A percentile compares a stretch with the other conserved stretches of the same genome.
phyloP scores from a whole-genome alignment of 2,329 filamentous ascomycete genomes.

The Fusarium poae region DNA sequence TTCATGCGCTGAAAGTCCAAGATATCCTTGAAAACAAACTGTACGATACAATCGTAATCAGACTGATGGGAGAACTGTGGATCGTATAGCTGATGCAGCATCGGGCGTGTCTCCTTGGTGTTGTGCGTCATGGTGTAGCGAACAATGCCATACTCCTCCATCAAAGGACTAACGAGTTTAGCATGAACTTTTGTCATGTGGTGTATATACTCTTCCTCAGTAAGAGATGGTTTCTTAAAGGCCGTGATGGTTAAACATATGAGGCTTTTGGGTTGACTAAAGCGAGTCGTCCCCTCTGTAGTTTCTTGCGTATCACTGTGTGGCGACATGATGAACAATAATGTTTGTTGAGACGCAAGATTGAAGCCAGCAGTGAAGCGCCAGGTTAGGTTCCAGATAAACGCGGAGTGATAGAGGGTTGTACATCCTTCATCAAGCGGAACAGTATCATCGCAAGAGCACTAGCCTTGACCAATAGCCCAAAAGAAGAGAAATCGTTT shows the following conservation, averaged over 20 bases:
- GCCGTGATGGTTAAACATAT: conserved; percentile 43
- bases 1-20: conserved; percentile 9
- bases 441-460: not conserved
- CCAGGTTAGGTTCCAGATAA: not conserved
- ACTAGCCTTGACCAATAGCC: not conserved
- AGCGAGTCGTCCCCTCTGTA: not conserved
- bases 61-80: conserved; percentile 8
- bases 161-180: conserved; percentile 38
- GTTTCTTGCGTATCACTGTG: not conserved
- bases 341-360: no score
- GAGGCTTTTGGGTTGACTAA: not conserved
- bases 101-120: conserved; percentile 6
- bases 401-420: not conserved
- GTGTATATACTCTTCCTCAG: conserved; percentile 41
- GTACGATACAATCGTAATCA: conserved; percentile 18
- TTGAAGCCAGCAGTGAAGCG: not conserved
- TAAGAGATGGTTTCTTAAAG: conserved; percentile 40
- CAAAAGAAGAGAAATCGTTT: not conserved
- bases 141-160: conserved; percentile 43
- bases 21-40: conserved; percentile 14
- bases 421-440: not conserved
- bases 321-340: not conserved
- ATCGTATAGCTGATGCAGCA: conserved; percentile 2
- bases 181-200: conserved; percentile 44
- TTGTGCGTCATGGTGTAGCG: conserved; percentile 41